These are phyloP conservation scores for Colletotrichum graminicola DNA, from an alignment of 2,329 filamentous ascomycete species.

Conservation along the genomic window DNA sequence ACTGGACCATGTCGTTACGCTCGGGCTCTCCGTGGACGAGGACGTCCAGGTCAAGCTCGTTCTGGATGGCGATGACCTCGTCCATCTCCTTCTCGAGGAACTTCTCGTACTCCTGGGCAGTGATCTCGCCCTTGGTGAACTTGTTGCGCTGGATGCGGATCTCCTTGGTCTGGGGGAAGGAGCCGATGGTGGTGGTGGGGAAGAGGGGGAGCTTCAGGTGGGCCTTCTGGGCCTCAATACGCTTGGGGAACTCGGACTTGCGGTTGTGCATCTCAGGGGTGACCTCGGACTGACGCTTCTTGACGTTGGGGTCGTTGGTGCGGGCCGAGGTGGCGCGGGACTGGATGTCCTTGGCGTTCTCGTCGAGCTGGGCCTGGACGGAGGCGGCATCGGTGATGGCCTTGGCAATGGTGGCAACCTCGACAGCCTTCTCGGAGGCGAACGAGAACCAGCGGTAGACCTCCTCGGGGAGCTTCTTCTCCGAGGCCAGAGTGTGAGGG, in stretches of 20 bases:
- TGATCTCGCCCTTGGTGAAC: slow-evolving; percentile 99
- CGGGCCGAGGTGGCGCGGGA: slow-evolving; percentile 91
- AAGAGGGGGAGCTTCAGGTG: slow-evolving; percentile 95
- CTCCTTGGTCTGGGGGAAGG: slow-evolving; percentile 99
- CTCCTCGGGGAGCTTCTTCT: slow-evolving; percentile 93
- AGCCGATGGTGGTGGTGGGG: slow-evolving; percentile 99
- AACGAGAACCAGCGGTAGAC: slow-evolving; percentile 91
- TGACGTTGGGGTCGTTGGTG: slow-evolving; percentile 97
- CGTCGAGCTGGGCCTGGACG: slow-evolving; percentile 90
- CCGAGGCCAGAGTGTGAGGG: slow-evolving; percentile 95
- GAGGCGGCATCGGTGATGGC: slow-evolving; percentile 92
- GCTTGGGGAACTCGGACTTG: slow-evolving; percentile 86
- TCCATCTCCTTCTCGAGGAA: slow-evolving; percentile 99
- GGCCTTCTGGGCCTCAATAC: slow-evolving; percentile 90
- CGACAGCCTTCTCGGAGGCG: slow-evolving; percentile 91
- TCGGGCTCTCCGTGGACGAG: slow-evolving; percentile 99
- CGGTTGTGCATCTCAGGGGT: slow-evolving; percentile 89
- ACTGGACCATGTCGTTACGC: slow-evolving; percentile 99
- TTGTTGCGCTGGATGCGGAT: slow-evolving; percentile 97
- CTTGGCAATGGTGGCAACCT: slow-evolving; percentile 95
- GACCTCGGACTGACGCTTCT: slow-evolving; percentile 93
- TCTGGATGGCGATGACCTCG: slow-evolving; percentile 95
- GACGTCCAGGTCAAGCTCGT: slow-evolving; percentile 97
- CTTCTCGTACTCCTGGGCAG: slow-evolving; percentile 90
- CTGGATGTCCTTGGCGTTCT: slow-evolving; percentile 95